Conservation (phyloP, 371 early-diverging fungal genomes). For the Apophysomyces trapeziformis region DNA sequence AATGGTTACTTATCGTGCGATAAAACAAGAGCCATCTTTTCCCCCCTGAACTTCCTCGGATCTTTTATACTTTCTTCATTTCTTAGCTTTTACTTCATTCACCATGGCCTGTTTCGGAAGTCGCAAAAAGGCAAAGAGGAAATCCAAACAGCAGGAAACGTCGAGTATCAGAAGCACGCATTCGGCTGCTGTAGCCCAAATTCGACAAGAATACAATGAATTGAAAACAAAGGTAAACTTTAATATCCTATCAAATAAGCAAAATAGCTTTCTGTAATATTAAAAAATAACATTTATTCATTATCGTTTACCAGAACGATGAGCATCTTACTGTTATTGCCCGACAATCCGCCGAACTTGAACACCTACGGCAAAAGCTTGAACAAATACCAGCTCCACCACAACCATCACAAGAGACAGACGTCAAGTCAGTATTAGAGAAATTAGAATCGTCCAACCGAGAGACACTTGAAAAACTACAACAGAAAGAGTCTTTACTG, state of each 20-base stretch:
- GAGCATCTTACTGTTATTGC: conserved; percentile 42
- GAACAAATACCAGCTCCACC: neutral
- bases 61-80: conserved; percentile 9
- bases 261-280: too few species aligned
- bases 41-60: neutral
- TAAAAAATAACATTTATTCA: too few species aligned
- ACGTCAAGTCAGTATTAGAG: neutral
- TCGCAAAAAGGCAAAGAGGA: conserved; percentile 17
- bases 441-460: neutral
- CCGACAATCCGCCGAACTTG: conserved; percentile 42
- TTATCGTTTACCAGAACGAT: conserved; percentile 26
- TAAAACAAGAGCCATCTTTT: neutral
- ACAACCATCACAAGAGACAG: conserved; percentile 1
- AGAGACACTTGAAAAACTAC: conserved; percentile 15
- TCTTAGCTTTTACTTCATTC: conserved; percentile 6
- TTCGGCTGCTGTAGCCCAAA: conserved; percentile 28
- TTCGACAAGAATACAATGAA: conserved; percentile 48
- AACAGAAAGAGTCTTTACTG: conserved; percentile 30
- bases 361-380: conserved; percentile 32
- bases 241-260: neutral
- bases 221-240: conserved; percentile 42
- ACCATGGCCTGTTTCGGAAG: conserved; percentile 33
- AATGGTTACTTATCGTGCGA: neutral
- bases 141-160: neutral
- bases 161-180: conserved; percentile 8